A percentile compares a stretch with the other conserved stretches of the same genome.
These are phyloP conservation scores for Trichoderma hamatum DNA, from an alignment of 2,329 filamentous ascomycete genomes.

Conservation along the genomic window DNA sequence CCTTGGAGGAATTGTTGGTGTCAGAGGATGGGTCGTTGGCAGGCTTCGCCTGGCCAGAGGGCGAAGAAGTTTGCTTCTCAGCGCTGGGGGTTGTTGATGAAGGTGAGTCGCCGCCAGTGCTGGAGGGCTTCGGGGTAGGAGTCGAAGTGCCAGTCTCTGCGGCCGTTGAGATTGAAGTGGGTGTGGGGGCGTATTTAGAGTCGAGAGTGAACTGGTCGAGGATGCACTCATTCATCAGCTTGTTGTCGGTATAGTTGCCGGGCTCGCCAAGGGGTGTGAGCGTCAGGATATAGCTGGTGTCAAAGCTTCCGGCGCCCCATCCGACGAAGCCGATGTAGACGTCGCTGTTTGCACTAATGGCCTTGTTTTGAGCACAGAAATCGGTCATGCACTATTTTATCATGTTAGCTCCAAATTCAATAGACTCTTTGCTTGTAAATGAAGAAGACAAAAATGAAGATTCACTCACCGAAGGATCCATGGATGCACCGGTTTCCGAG, in stretches of 20 bases:
- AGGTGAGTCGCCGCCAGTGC: neutral
- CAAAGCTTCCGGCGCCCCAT: constrained; percentile 52
- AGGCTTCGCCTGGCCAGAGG: neutral
- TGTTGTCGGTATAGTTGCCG: constrained; percentile 41
- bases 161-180: constrained; percentile 15
- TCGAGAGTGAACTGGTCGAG: constrained; percentile 41
- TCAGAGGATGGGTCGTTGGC: constrained; percentile 12
- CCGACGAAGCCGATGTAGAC: constrained; percentile 51
- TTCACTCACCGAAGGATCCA: constrained; percentile 43
- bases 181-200: constrained; percentile 6
- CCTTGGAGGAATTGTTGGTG: constrained; percentile 4
- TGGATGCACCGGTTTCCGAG: constrained; percentile 56
- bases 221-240: constrained; percentile 49
- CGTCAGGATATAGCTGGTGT: constrained; percentile 46
- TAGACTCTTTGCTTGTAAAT: neutral
- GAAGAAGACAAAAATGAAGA: neutral
- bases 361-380: constrained; percentile 52
- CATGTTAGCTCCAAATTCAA: constrained; percentile 21
- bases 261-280: constrained; percentile 43
- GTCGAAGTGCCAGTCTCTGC: neutral
- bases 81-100: constrained; percentile 13
- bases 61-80: neutral
- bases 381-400: constrained; percentile 43
- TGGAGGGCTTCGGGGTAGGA: neutral
- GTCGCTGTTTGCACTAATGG: constrained; percentile 51